Percentiles rank a stretch among this genome's conserved stretches.
These are phyloP conservation scores for Syzygium syzygioides DNA, from an alignment of 441 rosid genomes.

Conservation along the genomic window DNA sequence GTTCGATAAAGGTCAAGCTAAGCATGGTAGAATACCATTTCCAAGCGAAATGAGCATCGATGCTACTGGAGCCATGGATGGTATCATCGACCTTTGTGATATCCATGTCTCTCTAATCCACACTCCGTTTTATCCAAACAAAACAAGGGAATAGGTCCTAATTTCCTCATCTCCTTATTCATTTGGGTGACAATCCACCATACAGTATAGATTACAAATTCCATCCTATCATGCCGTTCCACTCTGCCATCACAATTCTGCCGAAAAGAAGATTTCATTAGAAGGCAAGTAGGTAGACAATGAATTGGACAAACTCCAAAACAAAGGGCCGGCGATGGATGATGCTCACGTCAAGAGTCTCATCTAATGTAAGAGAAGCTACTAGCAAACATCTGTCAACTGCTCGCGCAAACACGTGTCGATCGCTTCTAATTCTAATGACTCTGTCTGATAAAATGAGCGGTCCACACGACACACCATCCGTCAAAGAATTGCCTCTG, in stretches of 20 bases:
- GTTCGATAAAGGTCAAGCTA: background rate
- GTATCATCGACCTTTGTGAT: background rate
- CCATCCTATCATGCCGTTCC: background rate
- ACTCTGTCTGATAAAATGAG: background rate
- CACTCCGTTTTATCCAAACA: background rate
- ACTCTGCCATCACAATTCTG: background rate
- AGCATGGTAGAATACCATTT: background rate
- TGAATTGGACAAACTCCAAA: background rate
- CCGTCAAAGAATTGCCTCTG: background rate
- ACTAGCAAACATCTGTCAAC: background rate
- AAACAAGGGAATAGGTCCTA: background rate
- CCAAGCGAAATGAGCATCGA: background rate
- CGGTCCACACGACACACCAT: background rate
- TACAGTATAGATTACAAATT: background rate
- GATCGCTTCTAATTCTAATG: background rate
- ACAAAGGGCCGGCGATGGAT: background rate
- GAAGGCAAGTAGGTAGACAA: background rate
- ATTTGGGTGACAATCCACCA: background rate
- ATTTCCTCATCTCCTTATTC: background rate
- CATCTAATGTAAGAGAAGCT: background rate
- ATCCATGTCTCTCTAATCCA: background rate
- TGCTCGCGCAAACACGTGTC: background rate
- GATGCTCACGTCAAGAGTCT: background rate
- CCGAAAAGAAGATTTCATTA: background rate
- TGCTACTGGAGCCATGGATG: background rate